Base-by-base conservation (phyloP, 306 rosid genomes). In the Hippophae gyantsensis region DNA sequence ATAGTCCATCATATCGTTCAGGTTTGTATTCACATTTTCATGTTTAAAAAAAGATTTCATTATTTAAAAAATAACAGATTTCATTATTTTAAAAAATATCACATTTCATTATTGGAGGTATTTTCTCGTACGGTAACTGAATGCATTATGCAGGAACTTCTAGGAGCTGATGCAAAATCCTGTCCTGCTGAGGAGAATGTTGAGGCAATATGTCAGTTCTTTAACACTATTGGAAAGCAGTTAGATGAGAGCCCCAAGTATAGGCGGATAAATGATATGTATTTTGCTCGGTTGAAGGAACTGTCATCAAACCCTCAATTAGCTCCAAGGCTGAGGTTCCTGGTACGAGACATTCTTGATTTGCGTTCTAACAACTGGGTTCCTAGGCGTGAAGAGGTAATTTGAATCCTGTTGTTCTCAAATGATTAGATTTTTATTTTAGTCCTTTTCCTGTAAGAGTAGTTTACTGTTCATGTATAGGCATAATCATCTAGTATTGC, bases 321-420 rank as follows among this genome's bases (percentile, higher is more conserved):
- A 66, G 86, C 73, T 42, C 84, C 82, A 38, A 83, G 97, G 42
- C 55, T 81, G 79, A 86, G 89, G 78, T 89, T 89, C 72, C 74
- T 89, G 95, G 77, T 89, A 53, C 95, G 86, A 0, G 68, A 83
- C 56, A 70, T 89, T 56, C 67, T 86, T 67, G 97, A 89, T 48
- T 66, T 86, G 70, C 86, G 92, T 61, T 42, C 87, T 54, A 81
- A 78, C 71, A 81, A 74, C 73, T 89, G 97, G 97, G 67, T 89
- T 67, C 97, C 97, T 43, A 83, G 95, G 54, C 97, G 97, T 1
- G 97, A 89, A 75, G 97, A 89, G 97, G 97, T 89, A 64, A 25
- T 12, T 48, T 46, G 66, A 25, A n/a, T 48, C 42, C 38, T 27
- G 38, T 27, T 27, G 38, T 27, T 0, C 38, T 27, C 4, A 27